Conservation (phyloP, 345 rosid genomes). For the Pistacia atlantica region DNA sequence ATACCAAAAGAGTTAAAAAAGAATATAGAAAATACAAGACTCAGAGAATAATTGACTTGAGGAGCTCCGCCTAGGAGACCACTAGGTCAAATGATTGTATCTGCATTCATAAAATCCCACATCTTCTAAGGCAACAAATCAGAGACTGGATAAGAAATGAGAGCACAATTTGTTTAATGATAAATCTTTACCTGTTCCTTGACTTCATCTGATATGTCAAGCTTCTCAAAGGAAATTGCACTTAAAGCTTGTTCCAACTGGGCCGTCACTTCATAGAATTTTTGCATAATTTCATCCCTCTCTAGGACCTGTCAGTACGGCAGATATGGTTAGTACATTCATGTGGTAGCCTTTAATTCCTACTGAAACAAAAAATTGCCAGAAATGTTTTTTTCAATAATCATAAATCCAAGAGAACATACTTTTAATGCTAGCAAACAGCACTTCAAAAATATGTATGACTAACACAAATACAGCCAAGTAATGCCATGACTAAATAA, state of each 20-base stretch:
- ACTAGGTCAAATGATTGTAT: background rate
- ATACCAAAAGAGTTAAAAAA: conserved; percentile 19
- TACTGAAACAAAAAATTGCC: conserved; percentile 2
- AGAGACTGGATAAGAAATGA: background rate
- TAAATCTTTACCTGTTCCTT: conserved; percentile 76
- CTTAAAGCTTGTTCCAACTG: conserved; percentile 73
- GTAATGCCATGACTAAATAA: background rate
- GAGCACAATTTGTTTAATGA: background rate
- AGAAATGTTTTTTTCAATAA: background rate
- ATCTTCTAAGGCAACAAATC: background rate
- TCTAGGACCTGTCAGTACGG: conserved; percentile 67
- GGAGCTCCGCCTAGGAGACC: conserved; percentile 4
- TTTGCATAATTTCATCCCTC: conserved; percentile 73
- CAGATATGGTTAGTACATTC: conserved; percentile 2
- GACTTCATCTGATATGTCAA: conserved; percentile 96
- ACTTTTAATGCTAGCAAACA: background rate
- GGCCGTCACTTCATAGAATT: conserved; percentile 64
- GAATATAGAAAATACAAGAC: conserved; percentile 3
- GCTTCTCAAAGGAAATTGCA: conserved; percentile 62
- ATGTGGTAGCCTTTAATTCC: background rate
- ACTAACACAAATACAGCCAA: background rate
- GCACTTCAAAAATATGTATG: background rate
- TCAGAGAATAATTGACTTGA: background rate
- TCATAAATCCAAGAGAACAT: background rate
- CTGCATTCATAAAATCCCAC: background rate